Evolutionary conservation across 1,284 basidiomycete genomes (phyloP), one percentile per base, ranked within the genome.

Genomic region (Marasmius oreades): DNA sequence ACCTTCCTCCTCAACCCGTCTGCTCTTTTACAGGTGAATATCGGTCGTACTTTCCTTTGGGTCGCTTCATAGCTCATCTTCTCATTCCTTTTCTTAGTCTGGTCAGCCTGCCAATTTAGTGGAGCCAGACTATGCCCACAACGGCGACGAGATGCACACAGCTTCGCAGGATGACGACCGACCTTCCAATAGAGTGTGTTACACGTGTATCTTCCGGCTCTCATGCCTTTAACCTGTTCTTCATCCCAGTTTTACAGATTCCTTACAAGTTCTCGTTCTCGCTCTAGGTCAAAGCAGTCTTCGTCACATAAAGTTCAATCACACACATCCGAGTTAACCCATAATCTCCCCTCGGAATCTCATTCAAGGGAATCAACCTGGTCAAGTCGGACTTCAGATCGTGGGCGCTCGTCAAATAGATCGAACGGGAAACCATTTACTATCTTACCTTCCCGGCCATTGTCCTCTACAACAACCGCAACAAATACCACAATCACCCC

Each of bases 381-480:
- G 55, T 62, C 55, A 42, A 55, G 50, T 37, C 16, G 39, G 20
- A 42, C 39, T 16, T 42, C 39, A n/a, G 14, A 42, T 42, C 53
- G 53, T 4, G 64, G 64, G 5, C 54, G 53, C 39, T 46, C 56
- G 28, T 53, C 58, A 66, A 58, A 52, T 63, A 63, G 36, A 20
- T 64, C 71, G 12, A 67, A 65, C 53, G 72, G 78, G 46, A 84
- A 80, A 63, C 80, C 82, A 0, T 60, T 73, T 24, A 70, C 77
- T 1, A 77, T 82, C 26, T 69, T 81, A 14, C 79, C 77, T 50
- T 84, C 80, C 18, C 77, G 86, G 6, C 86, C 86, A 3, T 67
- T 89, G 31, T 88, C 87, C 1, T 79, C 81, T 16, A 81, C 80
- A 0, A 86, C 84, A 1, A 80, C 80, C 16, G 77, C 79, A 2